Evolutionary conservation across 1,284 basidiomycete species (phyloP), one percentile per base, ranked within the genome.

Genomic region (Erythrobasidium hasegawianum): DNA sequence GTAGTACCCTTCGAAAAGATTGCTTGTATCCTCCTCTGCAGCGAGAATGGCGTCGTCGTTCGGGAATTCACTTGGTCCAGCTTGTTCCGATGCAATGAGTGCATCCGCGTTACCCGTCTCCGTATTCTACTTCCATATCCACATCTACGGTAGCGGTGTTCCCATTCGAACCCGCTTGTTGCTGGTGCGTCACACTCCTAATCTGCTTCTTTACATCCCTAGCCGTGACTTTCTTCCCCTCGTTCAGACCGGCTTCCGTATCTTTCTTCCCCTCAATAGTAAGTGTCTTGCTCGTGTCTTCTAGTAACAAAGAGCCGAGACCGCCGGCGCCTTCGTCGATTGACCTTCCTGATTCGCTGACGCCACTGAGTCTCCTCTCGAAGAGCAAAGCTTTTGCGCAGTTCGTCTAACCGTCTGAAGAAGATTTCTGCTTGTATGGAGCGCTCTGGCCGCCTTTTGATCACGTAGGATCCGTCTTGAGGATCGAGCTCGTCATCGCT

Each of bases 291-390:
- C 22, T 65, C 57, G 60, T 80, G 74, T 84, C 83, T 73, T 83
- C 81, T 72, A 88, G 86, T n/a, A 98, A 81, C 69, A 96, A 89
- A 1, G 95, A 94, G 47, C 90, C 92, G 40, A 98, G 85, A 13
- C 93, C 90, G 45, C 91, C 94, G 9, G 76, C 77, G 50, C 82
- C 81, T 75, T 92, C 93, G 73, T 97, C 91, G 78, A 90, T 90
- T 72, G 83, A n/a, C n/a, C n/a, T n/a, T n/a, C n/a, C n/a, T n/a
- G n/a, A n/a, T n/a, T n/a, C n/a, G n/a, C n/a, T n/a, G n/a, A n/a
- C n/a, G n/a, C n/a, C n/a, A n/a, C n/a, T n/a, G n/a, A n/a, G n/a
- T n/a, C n/a, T n/a, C n/a, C n/a, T n/a, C n/a, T n/a, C n/a, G n/a
- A n/a, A n/a, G n/a, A n/a, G n/a, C n/a, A n/a, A n/a, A n/a, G n/a